phyloP scores from a whole-genome alignment of 352 stramenopile genomes.

The Phytophthora uliginosa region DNA sequence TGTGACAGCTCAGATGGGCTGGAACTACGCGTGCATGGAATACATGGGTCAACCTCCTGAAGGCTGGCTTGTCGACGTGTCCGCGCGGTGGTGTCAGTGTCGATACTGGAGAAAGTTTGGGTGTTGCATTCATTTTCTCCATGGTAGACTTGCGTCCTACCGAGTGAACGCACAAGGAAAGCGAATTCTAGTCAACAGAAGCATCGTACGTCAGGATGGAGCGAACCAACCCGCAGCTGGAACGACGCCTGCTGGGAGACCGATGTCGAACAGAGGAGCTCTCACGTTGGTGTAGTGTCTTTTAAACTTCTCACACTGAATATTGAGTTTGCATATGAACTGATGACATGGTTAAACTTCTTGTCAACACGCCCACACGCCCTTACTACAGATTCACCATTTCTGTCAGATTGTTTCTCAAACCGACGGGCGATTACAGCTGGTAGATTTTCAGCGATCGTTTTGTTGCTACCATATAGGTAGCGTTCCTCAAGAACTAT shows the following conservation, averaged over 20 bases:
- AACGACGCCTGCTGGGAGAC: background rate
- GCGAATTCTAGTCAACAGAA: constrained; percentile 10
- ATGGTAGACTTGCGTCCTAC: background rate
- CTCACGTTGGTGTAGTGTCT: background rate
- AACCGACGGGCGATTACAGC: no score
- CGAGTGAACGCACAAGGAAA: background rate
- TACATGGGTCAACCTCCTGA: background rate
- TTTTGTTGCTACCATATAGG: no score
- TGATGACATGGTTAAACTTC: no score
- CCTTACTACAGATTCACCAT: no score
- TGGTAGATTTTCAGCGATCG: no score
- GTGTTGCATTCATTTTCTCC: constrained; percentile 15
- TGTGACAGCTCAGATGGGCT: constrained; percentile 12
- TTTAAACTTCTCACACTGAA: background rate
- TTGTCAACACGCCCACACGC: background rate
- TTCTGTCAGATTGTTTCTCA: no score
- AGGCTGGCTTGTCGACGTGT: constrained; percentile 10
- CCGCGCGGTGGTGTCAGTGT: no score
- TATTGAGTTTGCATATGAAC: background rate
- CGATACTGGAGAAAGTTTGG: no score
- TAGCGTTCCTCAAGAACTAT: no score
- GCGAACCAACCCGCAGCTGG: background rate
- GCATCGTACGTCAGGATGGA: background rate
- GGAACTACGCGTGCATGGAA: constrained; percentile 14
- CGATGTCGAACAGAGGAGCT: background rate